Percentiles rank a stretch among this genome's conserved stretches.
Conservation (phyloP, 495 filamentous ascomycete species). For the Penicillium psychrofluorescens region DNA sequence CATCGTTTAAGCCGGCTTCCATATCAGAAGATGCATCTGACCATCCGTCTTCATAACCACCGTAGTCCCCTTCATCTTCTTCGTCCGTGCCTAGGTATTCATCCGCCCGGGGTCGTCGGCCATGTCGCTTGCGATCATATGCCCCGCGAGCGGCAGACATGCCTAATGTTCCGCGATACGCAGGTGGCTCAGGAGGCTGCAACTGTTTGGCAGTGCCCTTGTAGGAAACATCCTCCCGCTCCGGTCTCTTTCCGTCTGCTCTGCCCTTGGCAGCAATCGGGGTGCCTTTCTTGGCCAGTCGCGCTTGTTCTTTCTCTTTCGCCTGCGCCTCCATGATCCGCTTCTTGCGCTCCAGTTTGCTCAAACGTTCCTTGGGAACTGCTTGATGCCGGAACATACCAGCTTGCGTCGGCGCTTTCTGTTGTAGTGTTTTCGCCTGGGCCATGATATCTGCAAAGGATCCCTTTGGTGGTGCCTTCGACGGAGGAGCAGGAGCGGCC, state of each 20-base stretch:
- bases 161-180: constrained; percentile 53
- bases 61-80: constrained; percentile 39
- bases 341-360: constrained; percentile 34
- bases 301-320: constrained; percentile 23
- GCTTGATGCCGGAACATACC: constrained; percentile 33
- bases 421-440: constrained; percentile 29
- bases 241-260: constrained; percentile 14
- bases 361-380: constrained; percentile 28
- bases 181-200: constrained; percentile 22
- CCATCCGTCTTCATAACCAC: constrained; percentile 46
- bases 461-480: constrained; percentile 35
- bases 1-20: constrained; percentile 55
- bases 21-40: constrained; percentile 56
- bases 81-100: constrained; percentile 45
- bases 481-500: constrained; percentile 6
- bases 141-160: constrained; percentile 18
- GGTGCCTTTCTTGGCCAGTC: constrained; percentile 16
- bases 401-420: constrained; percentile 25
- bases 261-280: constrained; percentile 15
- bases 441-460: constrained; percentile 38
- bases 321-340: constrained; percentile 24
- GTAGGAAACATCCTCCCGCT: constrained; percentile 32
- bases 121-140: constrained; percentile 28
- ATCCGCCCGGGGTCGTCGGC: constrained; percentile 27
- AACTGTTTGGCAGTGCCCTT: constrained; percentile 46